phyloP scores from a whole-genome alignment of 352 stramenopile species.

The Phytopythium helicoides region DNA sequence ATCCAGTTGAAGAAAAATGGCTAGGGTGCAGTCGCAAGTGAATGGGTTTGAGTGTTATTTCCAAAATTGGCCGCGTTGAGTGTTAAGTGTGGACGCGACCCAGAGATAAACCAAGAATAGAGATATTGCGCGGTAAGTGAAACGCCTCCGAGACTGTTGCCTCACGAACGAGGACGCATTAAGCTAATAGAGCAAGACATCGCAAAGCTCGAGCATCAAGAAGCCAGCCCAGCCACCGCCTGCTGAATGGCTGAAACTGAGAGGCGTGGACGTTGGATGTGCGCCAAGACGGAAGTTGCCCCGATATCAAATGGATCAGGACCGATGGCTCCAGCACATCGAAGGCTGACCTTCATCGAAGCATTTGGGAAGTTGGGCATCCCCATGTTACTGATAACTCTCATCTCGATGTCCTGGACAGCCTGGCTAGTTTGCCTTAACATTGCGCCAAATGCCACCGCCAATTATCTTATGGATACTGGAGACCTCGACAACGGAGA shows the following conservation, averaged over 20 bases:
- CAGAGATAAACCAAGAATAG: too few species aligned
- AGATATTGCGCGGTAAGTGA: background rate
- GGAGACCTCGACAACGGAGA: constrained; percentile 37
- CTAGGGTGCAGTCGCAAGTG: constrained; percentile 1
- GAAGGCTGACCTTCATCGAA: constrained; percentile 13
- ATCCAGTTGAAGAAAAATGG: constrained; percentile 1
- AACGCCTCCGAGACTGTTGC: too few species aligned
- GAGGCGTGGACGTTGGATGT: background rate
- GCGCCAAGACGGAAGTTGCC: background rate
- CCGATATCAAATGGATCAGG: background rate
- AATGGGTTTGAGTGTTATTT: too few species aligned
- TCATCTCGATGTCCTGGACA: constrained; percentile 27
- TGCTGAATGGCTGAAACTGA: too few species aligned
- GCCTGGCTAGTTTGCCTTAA: constrained; percentile 27
- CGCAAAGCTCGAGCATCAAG: too few species aligned
- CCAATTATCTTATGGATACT: constrained; percentile 53
- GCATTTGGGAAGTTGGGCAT: constrained; percentile 18
- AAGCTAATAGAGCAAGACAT: too few species aligned
- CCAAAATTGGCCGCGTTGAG: too few species aligned
- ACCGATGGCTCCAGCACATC: background rate
- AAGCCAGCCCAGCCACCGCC: too few species aligned
- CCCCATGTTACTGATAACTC: constrained; percentile 10
- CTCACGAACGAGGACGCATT: too few species aligned
- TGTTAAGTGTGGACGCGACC: too few species aligned
- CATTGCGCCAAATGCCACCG: constrained; percentile 18